Percentiles rank a stretch among this genome's conserved stretches.
These are phyloP conservation scores for Gastrolobium bilobum DNA, from an alignment of 306 rosid genomes.

Conservation along the genomic window DNA sequence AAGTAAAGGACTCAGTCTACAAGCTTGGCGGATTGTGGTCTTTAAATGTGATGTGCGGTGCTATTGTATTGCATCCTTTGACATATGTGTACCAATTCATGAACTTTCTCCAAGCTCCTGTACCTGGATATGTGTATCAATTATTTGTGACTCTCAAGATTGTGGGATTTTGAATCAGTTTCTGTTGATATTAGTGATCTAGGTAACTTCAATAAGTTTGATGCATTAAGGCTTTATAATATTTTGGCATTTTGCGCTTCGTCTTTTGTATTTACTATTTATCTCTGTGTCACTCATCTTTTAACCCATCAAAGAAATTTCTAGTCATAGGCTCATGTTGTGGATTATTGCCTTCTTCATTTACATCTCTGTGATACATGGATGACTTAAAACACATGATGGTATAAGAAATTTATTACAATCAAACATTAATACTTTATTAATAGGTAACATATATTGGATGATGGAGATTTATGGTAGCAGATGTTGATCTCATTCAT, in stretches of 20 bases:
- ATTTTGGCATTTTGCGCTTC: slow-evolving; percentile 10
- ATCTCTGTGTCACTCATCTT: slow-evolving; percentile 2
- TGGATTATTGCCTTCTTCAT: slow-evolving; percentile 36
- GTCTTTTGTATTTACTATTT: slow-evolving; percentile 20
- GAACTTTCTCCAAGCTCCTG: not conserved
- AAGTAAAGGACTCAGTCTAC: slow-evolving; percentile 18
- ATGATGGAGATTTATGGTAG: slow-evolving; percentile 14
- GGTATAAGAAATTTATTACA: not conserved
- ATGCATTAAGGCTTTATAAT: not conserved
- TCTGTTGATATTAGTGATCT: slow-evolving; percentile 2
- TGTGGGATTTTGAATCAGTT: not conserved
- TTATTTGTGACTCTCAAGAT: slow-evolving; percentile 7
- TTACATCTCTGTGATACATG: slow-evolving; percentile 10
- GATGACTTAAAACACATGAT: slow-evolving; percentile 14
- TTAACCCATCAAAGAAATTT: slow-evolving; percentile 17
- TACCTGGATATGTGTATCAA: slow-evolving; percentile 3
- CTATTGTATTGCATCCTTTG: slow-evolving; percentile 9
- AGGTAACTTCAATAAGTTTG: slow-evolving; percentile 29
- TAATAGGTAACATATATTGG: slow-evolving; percentile 3
- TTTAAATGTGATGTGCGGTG: slow-evolving; percentile 6
- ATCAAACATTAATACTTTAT: not conserved
- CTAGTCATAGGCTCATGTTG: slow-evolving; percentile 12
- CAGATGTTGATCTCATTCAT: slow-evolving; percentile 3
- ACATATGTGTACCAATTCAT: slow-evolving; percentile 7
- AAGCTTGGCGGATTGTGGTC: slow-evolving; percentile 25